Evolutionary conservation across 257 asterid genomes (phyloP), one percentile per base, ranked within the genome.

Genomic region (Solanum etuberosum): DNA sequence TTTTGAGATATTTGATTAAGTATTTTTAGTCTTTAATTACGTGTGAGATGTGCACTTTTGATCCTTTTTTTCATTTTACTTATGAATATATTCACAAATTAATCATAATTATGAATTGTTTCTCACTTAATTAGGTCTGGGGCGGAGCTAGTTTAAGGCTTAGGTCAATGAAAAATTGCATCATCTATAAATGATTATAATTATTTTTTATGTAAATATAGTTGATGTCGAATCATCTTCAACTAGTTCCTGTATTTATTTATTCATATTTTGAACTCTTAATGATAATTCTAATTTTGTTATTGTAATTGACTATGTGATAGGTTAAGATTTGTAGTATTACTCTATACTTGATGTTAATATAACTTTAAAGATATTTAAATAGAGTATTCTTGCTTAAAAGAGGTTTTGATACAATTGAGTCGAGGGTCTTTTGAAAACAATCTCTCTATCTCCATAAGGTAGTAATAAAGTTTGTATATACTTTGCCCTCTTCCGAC

Each of bases 401-500:
- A 48, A 48, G 57, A n/a, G 0, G 4, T 3, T 6, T 54, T 54
- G 9, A 6, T 54, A 54, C n/a, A 54, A 4, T 1, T 54, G n/a
- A 54, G 9, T 51, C 9, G 0, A 16, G 15, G 0, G 16, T 54
- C 2, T 2, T 54, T 2, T 0, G 0, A 0, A 18, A 18, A 54
- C 0, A 18, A 54, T 6, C 6, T 18, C 2, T 54, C 2, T 54
- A 54, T 54, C 0, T 54, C 18, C 4, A 54, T 4, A 10, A 2
- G 61, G 1, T 18, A 54, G 0, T 18, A 18, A 0, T 54, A 54
- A 54, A 0, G 0, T 18, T 0, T 51, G 9, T 4, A 2, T 54
- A 54, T 18, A 54, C n/a, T 54, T 3, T 51, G 0, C 0, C n/a
- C 23, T 51, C 1, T 0, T 6, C n/a, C 0, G 1, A 18, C 23